Conservation (phyloP, 2,329 filamentous ascomycete genomes). For the Ascochyta fabae region DNA sequence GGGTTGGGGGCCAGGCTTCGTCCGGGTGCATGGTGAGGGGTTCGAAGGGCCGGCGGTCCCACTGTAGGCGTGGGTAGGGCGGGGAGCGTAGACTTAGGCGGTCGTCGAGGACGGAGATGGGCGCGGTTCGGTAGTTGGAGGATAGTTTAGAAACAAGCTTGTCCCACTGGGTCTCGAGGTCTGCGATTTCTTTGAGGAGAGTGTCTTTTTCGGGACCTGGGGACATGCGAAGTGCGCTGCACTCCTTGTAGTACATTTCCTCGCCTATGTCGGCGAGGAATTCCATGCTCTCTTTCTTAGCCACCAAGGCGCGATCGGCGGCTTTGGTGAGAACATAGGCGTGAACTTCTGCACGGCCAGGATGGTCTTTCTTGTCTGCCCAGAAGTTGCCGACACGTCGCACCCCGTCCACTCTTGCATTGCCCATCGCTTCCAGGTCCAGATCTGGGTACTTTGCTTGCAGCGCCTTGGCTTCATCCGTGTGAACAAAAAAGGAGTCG, state of each 20-base stretch:
- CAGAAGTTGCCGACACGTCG: not conserved
- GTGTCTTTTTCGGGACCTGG: constrained; percentile 31
- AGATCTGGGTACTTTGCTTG: constrained; percentile 22
- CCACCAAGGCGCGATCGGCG: not conserved
- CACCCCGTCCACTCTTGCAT: not conserved
- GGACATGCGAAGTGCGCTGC: constrained; percentile 27
- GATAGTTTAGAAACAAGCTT: not conserved
- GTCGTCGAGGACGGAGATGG: constrained; percentile 34
- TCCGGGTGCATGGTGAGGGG: constrained; percentile 64
- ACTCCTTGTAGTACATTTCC: constrained; percentile 38
- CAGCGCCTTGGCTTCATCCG: constrained; percentile 12
- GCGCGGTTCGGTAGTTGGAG: constrained; percentile 8
- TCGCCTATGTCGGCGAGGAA: constrained; percentile 33
- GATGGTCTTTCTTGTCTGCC: constrained; percentile 12
- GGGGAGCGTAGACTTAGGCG: constrained; percentile 33
- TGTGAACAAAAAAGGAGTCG: constrained; percentile 15
- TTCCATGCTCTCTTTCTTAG: constrained; percentile 21
- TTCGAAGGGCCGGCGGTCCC: constrained; percentile 75
- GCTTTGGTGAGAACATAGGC: constrained; percentile 6
- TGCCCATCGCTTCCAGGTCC: constrained; percentile 5
- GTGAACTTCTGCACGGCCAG: constrained; percentile 11
- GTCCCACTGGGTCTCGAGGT: constrained; percentile 33
- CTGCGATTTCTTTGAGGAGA: constrained; percentile 47
- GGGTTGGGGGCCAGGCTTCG: constrained; percentile 72
- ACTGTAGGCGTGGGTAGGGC: constrained; percentile 47